A percentile compares a stretch with the other conserved stretches of the same genome.
phyloP scores from a whole-genome alignment of 495 filamentous ascomycete species.

The Darksidea phi region DNA sequence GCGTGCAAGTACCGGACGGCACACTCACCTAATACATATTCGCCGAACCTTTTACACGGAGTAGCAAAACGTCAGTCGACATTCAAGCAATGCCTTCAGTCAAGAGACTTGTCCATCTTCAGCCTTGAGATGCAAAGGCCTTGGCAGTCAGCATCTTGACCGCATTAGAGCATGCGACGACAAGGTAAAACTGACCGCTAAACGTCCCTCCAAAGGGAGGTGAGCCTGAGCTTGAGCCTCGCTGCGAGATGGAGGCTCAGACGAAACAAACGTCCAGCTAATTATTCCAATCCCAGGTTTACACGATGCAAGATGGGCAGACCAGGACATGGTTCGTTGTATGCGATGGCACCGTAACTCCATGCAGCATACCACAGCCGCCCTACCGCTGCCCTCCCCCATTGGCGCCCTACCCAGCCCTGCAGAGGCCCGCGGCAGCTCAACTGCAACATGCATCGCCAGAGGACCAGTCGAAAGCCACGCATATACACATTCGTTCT shows the following conservation, averaged over 20 bases:
- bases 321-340: background rate
- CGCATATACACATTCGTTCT: no score
- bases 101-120: background rate
- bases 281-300: background rate
- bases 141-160: slow-evolving; percentile 1
- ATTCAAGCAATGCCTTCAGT: background rate
- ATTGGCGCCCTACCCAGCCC: background rate
- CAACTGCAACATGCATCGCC: slow-evolving; percentile 10
- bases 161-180: background rate
- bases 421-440: slow-evolving; percentile 4
- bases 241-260: background rate
- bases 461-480: background rate
- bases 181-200: no score
- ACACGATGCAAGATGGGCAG: background rate
- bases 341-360: background rate
- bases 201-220: background rate
- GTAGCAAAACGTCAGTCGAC: background rate
- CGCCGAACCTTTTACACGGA: background rate
- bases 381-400: background rate
- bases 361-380: background rate
- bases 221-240: background rate
- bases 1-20: background rate
- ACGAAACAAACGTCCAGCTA: background rate
- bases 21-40: background rate
- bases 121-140: background rate